Evolutionary conservation across 169 alveolate species (phyloP).

Genomic region (Eimeria falciformis): DNA sequence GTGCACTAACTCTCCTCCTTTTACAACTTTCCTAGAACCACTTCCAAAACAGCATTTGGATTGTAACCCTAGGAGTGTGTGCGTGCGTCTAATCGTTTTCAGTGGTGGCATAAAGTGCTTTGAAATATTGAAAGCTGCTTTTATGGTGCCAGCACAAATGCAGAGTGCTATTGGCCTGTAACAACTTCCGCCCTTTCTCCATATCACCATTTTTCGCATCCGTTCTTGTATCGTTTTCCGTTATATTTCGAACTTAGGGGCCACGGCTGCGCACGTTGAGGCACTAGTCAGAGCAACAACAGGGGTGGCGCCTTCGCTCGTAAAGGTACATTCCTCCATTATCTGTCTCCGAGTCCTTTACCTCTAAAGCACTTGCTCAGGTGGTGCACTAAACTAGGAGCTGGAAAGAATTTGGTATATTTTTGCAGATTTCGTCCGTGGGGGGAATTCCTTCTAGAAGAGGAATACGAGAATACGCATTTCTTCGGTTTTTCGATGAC

Average conservation of each 20-base stretch:
- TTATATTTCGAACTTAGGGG: constrained; percentile 12
- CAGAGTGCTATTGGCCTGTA: background rate
- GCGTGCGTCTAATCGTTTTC: too few relatives aligned
- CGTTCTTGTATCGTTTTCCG: background rate
- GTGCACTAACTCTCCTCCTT: background rate
- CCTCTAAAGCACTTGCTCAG: background rate
- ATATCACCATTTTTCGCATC: background rate
- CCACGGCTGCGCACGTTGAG: constrained; percentile 42
- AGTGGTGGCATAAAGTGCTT: too few relatives aligned
- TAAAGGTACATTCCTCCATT: background rate
- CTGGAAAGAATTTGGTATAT: background rate
- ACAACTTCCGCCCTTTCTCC: too few relatives aligned
- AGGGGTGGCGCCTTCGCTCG: constrained; percentile 24
- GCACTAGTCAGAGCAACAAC: constrained; percentile 34
- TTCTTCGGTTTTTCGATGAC: constrained; percentile 46
- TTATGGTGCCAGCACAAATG: background rate
- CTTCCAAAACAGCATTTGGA: background rate
- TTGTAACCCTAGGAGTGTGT: background rate
- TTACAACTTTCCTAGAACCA: background rate
- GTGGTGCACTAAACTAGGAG: too few relatives aligned
- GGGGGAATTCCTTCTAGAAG: constrained; percentile 55
- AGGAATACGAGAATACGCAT: constrained; percentile 58
- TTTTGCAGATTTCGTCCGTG: constrained; percentile 12
- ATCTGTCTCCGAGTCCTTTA: background rate
- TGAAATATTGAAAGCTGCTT: background rate